Base-by-base conservation (phyloP, 306 rosid genomes). In the Begonia peltatifolia region DNA sequence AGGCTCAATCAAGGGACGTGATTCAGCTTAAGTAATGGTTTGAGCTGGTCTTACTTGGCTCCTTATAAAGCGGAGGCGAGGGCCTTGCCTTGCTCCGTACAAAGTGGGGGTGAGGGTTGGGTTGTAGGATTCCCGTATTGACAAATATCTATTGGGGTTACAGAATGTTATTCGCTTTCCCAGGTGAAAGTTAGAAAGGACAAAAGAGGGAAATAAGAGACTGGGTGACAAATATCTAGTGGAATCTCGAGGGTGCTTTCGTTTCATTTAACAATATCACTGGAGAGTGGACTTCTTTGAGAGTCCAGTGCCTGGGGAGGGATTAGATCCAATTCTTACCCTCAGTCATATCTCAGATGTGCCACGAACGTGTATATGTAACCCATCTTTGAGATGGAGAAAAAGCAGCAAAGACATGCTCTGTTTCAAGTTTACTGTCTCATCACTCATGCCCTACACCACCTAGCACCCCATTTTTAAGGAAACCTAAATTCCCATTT, bases 301-400 rank as follows among this genome's bases (percentile, higher is more conserved):
- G 57, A 52, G 56, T 58, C 74, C 71, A 65, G 68, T 50, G 64
- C 74, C 63, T 62, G 63, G 69, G 62, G 71, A 79, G 42, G 72
- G 81, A 82, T 82, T 77, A 75, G 88, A 86, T 82, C 63, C 64
- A 66, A 67, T 76, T 59, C 73, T 38, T 47, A 52, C 46, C 41
- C 48, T 57, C 8, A 30, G 66, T 59, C 62, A 58, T 55, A 52
- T 59, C 50, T 58, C 54, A 53, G 63, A 72, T 79, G 71, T 83
- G 49, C 64, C 52, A 25, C 66, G 81, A 64, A 66, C 55, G 67
- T 60, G 41, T 6, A 30, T 59, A 12, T 53, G 63, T 61, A 43
- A 46, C 36, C 30, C 11, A 53, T 12, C 46, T 66, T 76, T 53
- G 11, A 44, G 66, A 11, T 35, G 60, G 52, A 15, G 14, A 43